A percentile compares a stretch with the other conserved stretches of the same genome.
Conservation (phyloP, 352 stramenopile genomes). For the Phytophthora hybrid region DNA sequence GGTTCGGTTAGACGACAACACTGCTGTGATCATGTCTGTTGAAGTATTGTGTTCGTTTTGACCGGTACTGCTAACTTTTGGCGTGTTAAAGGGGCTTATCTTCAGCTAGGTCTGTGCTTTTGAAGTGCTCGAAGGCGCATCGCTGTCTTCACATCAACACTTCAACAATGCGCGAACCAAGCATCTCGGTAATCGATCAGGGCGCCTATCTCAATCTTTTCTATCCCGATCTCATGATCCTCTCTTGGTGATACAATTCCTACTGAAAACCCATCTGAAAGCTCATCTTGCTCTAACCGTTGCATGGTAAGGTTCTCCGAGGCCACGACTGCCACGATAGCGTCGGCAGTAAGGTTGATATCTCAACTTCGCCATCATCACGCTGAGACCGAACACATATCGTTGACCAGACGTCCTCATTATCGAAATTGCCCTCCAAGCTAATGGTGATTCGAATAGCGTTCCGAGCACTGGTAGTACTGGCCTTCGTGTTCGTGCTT, state of each 20-base stretch:
- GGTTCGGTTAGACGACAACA: background rate
- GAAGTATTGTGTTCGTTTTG: too few species aligned
- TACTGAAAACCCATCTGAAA: slow-evolving; percentile 19
- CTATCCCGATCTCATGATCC: slow-evolving; percentile 29
- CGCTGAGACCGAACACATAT: slow-evolving; percentile 19
- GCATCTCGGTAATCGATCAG: slow-evolving; percentile 37
- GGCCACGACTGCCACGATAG: slow-evolving; percentile 20
- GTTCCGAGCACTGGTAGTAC: background rate
- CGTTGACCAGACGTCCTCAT: background rate
- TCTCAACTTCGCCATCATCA: slow-evolving; percentile 6
- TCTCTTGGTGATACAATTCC: slow-evolving; percentile 4
- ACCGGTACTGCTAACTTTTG: background rate
- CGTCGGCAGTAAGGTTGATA: background rate
- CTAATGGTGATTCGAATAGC: background rate
- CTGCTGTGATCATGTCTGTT: too few species aligned
- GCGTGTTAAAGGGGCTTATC: too few species aligned
- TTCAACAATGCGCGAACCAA: slow-evolving; percentile 13
- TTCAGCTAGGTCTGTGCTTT: too few species aligned
- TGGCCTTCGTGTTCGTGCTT: slow-evolving; percentile 1
- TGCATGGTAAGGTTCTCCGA: slow-evolving; percentile 11
- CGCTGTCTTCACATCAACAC: background rate
- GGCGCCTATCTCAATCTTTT: slow-evolving; percentile 34
- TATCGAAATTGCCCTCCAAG: slow-evolving; percentile 1
- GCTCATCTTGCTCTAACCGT: background rate
- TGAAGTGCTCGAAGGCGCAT: background rate